These are phyloP conservation scores for Aspergillus sp. DNA, from an alignment of 2,329 filamentous ascomycete species.

Conservation along the genomic window DNA sequence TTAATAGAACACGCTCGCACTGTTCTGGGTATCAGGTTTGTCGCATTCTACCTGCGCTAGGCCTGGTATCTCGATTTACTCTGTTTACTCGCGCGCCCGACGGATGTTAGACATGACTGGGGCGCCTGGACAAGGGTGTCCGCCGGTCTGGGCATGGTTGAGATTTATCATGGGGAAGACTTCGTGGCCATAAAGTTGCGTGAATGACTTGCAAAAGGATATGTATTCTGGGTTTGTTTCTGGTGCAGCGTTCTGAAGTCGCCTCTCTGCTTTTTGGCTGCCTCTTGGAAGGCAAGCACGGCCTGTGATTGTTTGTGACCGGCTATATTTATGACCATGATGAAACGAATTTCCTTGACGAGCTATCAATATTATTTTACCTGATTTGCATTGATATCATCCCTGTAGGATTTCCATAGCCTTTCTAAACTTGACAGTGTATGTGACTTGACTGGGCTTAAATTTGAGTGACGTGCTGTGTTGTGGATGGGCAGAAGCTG, in stretches of 20 bases:
- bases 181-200: conserved; percentile 8
- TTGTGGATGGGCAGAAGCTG: neutral
- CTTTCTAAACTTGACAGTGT: too few species aligned
- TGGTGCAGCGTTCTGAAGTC: conserved; percentile 16
- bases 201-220: conserved; percentile 11
- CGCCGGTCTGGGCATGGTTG: neutral
- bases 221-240: conserved; percentile 17
- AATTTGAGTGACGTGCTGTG: neutral
- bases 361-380: conserved; percentile 21
- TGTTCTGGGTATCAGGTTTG: conserved; percentile 2
- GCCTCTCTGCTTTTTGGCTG: conserved; percentile 14
- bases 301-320: conserved; percentile 21
- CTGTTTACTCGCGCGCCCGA: neutral
- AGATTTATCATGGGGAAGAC: conserved; percentile 4
- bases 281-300: conserved; percentile 17
- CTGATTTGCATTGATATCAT: conserved; percentile 1
- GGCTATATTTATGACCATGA: conserved; percentile 36
- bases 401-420: too few species aligned
- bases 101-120: conserved; percentile 3
- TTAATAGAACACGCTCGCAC: conserved; percentile 20
- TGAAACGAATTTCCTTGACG: conserved; percentile 36
- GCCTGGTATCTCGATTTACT: neutral
- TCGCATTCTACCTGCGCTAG: neutral
- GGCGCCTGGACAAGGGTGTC: neutral
- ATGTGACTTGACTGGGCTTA: neutral